A percentile compares a stretch with the other conserved stretches of the same genome.
Evolutionary conservation across 257 asterid genomes (phyloP).

Genomic region (Lithospermum erythrorhizon): DNA sequence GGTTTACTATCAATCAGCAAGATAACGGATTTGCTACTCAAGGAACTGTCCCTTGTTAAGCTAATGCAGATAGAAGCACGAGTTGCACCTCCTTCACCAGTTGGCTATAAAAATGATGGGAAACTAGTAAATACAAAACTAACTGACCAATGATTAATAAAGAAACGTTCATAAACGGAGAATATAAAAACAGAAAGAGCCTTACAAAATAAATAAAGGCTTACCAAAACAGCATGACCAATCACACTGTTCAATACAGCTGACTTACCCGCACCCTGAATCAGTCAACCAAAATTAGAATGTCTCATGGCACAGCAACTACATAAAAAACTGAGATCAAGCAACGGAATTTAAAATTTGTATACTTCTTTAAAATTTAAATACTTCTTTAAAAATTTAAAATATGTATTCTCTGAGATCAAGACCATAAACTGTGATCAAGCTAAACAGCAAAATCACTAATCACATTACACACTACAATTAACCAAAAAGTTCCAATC

Average conservation of each 20-base stretch:
- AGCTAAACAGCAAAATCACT: too few species aligned
- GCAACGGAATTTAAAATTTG: too few species aligned
- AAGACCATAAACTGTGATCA: too few species aligned
- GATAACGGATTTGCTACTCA: slow-evolving; percentile 74
- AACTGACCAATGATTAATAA: not conserved
- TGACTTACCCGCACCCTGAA: slow-evolving; percentile 98
- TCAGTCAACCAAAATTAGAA: slow-evolving; percentile 10
- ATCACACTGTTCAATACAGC: slow-evolving; percentile 90
- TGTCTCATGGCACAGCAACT: not conserved
- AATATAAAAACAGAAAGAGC: not conserved
- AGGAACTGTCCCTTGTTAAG: slow-evolving; percentile 63
- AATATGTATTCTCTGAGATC: too few species aligned
- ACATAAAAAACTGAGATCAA: not conserved
- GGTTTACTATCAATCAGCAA: slow-evolving; percentile 93
- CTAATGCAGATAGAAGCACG: slow-evolving; percentile 96
- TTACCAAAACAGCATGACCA: slow-evolving; percentile 94
- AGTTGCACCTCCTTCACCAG: slow-evolving; percentile 99
- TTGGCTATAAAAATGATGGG: slow-evolving; percentile 46
- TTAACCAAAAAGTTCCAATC: too few species aligned
- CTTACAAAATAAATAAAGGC: slow-evolving; percentile 8
- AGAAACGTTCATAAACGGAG: not conserved
- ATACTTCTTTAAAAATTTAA: too few species aligned
- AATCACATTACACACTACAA: too few species aligned
- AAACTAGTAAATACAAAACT: not conserved
- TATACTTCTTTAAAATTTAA: too few species aligned